Base-by-base conservation (phyloP, 345 rosid genomes). In the Passiflora organensis region DNA sequence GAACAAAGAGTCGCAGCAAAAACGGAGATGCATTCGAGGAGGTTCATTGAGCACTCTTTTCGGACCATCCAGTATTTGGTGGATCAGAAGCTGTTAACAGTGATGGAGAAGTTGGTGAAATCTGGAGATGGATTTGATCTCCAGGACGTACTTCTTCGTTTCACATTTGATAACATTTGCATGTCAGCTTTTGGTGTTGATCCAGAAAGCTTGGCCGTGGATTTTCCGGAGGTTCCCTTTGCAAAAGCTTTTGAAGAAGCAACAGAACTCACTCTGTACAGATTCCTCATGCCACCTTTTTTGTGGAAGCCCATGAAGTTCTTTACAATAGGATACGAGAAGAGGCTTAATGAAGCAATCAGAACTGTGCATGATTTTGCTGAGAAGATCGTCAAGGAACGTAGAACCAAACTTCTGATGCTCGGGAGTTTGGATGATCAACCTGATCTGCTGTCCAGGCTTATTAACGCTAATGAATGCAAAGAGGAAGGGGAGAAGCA, bases 161-260 rank as follows among this genome's bases (percentile, higher is more conserved):
- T 86, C 47, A 90, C 97, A 4, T 84, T 90, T 50, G 95, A 86
- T 51, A 90, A 76, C 48, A 82, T 84, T 36, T 90, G 88, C 48
- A 69, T 63, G 10, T 76, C 83, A 0, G 88, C 90, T 39, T 74
- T 86, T 0, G 97, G 95, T 2, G 65, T 84, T 21, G 85, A 86
- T 73, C 81, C 93, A 0, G 95, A 86, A 1, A 82, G 88, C 55
- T 73, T 86, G 63, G 75, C 72, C 21, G 55, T 65, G 58, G 82
- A 76, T 59, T 73, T 81, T 18, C 86, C 86, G 0, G 62, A 76
- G 10, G 76, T 82, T 62, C 86, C 82, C 18, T 90, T 90, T 22
- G 86, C 89, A 11, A 84, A 76, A 60, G 88, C 95, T 1, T 89
- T 86, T 36, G 93, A 89, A 73, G 80, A 79, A 64, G 90, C 97